Conservation (phyloP, 2,329 filamentous ascomycete species). For the Penicillium sp. region DNA sequence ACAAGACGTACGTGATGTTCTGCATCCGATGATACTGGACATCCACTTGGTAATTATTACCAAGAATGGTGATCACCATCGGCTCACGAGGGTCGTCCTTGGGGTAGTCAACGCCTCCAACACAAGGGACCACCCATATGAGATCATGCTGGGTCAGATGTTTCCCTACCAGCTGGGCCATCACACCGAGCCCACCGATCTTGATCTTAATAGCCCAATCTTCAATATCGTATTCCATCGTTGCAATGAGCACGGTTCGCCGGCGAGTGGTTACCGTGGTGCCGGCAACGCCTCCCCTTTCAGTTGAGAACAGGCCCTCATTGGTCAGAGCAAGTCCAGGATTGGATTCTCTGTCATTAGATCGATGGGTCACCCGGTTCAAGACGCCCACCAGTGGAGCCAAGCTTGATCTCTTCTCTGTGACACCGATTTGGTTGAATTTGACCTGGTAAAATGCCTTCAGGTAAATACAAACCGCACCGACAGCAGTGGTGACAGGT, state of each 20-base stretch:
- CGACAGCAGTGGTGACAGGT: slow-evolving; percentile 51
- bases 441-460: slow-evolving; percentile 64
- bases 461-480: slow-evolving; percentile 59
- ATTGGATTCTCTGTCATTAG: slow-evolving; percentile 16
- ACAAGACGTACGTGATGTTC: slow-evolving; percentile 68
- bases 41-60: slow-evolving; percentile 59
- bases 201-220: slow-evolving; percentile 72
- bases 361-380: slow-evolving; percentile 33
- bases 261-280: slow-evolving; percentile 25
- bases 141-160: slow-evolving; percentile 64
- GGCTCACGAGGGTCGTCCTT: slow-evolving; percentile 58
- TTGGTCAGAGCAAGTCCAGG: background rate
- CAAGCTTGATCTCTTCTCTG: slow-evolving; percentile 45
- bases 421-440: slow-evolving; percentile 59
- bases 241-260: slow-evolving; percentile 64
- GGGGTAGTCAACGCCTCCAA: slow-evolving; percentile 66
- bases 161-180: slow-evolving; percentile 69
- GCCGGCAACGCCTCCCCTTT: slow-evolving; percentile 14
- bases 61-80: slow-evolving; percentile 63
- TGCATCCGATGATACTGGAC: slow-evolving; percentile 64
- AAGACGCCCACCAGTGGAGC: slow-evolving; percentile 36
- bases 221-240: slow-evolving; percentile 72
- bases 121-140: slow-evolving; percentile 63
- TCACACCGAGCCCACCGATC: slow-evolving; percentile 69
- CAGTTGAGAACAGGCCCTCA: background rate